A percentile compares a stretch with the other conserved stretches of the same genome.
phyloP scores from a whole-genome alignment of 2,329 filamentous ascomycete species.

The Ascochyta koolunga region DNA sequence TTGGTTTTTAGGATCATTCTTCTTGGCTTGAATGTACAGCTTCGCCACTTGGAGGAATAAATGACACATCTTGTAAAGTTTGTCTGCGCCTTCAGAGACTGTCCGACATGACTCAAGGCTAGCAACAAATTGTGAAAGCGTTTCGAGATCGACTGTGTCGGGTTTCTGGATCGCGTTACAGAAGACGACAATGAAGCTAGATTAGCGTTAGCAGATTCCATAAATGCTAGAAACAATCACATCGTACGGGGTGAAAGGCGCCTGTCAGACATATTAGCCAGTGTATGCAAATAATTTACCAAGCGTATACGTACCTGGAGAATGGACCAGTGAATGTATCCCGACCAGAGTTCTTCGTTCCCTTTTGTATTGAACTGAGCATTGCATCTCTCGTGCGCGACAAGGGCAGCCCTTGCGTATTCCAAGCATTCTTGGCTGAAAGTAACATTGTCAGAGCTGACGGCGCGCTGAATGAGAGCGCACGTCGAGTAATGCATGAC shows the following conservation, averaged over 20 bases:
- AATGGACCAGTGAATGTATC: conserved; percentile 45
- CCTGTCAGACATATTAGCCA: conserved; percentile 39
- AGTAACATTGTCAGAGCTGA: conserved; percentile 38
- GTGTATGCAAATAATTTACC: conserved; percentile 23
- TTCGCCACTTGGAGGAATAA: conserved; percentile 67
- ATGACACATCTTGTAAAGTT: conserved; percentile 66
- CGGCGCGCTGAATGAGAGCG: conserved; percentile 41
- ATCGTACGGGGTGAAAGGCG: conserved; percentile 54
- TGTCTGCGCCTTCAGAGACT: conserved; percentile 64
- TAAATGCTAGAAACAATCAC: not conserved
- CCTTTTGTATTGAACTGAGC: conserved; percentile 40
- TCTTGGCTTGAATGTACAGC: conserved; percentile 67
- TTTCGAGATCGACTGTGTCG: conserved; percentile 58
- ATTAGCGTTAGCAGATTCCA: not conserved
- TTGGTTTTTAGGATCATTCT: conserved; percentile 42
- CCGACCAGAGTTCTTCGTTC: conserved; percentile 42
- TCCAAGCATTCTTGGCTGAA: conserved; percentile 42
- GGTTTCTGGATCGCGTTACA: conserved; percentile 60
- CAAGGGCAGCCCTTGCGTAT: conserved; percentile 40
- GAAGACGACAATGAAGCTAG: conserved; percentile 55
- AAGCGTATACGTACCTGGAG: conserved; percentile 13
- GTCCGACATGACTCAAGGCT: conserved; percentile 60
- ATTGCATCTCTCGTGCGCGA: conserved; percentile 37
- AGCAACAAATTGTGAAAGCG: conserved; percentile 62
- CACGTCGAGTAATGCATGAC: conserved; percentile 44